These are phyloP conservation scores for Entomortierella lignicola DNA, from an alignment of 192 early-diverging fungal genomes.

Conservation along the genomic window DNA sequence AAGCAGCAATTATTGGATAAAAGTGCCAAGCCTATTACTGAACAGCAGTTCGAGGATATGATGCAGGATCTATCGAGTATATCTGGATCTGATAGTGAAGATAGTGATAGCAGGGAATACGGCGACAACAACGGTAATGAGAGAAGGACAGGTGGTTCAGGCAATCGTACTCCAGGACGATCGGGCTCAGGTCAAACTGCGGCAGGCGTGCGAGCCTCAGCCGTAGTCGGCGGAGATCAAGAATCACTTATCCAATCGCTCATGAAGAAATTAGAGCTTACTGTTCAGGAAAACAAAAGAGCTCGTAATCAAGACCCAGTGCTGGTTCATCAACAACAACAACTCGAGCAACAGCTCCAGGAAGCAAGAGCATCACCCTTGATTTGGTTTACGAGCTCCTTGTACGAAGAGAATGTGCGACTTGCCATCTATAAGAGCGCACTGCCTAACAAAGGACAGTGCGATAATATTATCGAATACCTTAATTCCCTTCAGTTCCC, in stretches of 20 bases:
- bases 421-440: constrained; percentile 60
- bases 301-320: constrained; percentile 36
- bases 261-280: constrained; percentile 50
- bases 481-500: constrained; percentile 25
- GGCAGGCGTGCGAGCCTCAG: not conserved
- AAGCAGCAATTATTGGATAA: constrained; percentile 58
- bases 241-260: constrained; percentile 28
- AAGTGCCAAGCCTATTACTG: constrained; percentile 50
- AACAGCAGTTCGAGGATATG: constrained; percentile 62
- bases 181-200: constrained; percentile 2
- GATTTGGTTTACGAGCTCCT: constrained; percentile 56
- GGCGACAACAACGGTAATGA: not conserved
- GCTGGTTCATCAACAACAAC: constrained; percentile 28
- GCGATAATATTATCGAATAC: constrained; percentile 30
- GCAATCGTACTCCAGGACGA: not conserved
- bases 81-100: constrained; percentile 60
- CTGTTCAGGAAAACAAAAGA: constrained; percentile 23
- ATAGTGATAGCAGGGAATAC: constrained; percentile 6
- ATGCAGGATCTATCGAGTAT: constrained; percentile 63
- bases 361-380: constrained; percentile 41
- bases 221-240: constrained; percentile 7
- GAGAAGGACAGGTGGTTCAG: not conserved
- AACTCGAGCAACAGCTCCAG: constrained; percentile 34
- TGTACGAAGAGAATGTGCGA: constrained; percentile 38
- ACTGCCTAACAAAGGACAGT: constrained; percentile 36